phyloP scores from a whole-genome alignment of 1,139 yeast genomes.

The Suhomyces guaymorum region DNA sequence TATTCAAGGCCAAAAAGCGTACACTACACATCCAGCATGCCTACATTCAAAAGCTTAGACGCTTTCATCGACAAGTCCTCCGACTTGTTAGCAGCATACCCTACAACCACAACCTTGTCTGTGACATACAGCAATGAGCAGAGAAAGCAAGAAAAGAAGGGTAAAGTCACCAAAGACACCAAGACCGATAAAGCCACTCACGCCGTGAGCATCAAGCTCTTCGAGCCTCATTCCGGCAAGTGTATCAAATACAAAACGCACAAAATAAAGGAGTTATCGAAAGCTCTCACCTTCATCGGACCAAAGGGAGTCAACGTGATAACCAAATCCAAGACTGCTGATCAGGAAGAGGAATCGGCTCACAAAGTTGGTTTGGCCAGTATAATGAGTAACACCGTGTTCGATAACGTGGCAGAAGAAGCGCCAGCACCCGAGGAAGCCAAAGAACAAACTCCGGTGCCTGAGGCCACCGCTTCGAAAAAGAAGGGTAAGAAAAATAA shows the following conservation, averaged over 20 bases:
- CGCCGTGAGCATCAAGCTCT: constrained; percentile 64
- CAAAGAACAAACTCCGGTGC: constrained; percentile 6
- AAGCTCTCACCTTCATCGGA: constrained; percentile 79
- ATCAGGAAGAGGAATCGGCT: constrained; percentile 14
- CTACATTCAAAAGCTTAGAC: constrained; percentile 26
- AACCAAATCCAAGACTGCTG: constrained; percentile 20
- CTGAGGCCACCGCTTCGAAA: constrained; percentile 11
- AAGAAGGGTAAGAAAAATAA: constrained; percentile 19
- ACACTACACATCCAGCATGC: constrained; percentile 11
- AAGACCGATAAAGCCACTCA: constrained; percentile 28
- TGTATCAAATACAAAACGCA: constrained; percentile 62
- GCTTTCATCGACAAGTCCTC: constrained; percentile 37
- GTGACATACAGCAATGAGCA: constrained; percentile 38
- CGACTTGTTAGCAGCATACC: constrained; percentile 38
- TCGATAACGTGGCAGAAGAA: constrained; percentile 22
- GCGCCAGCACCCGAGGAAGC: constrained; percentile 10
- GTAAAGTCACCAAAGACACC: constrained; percentile 24
- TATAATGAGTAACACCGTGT: constrained; percentile 43
- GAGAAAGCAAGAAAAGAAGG: constrained; percentile 27
- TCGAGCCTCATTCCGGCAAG: constrained; percentile 69
- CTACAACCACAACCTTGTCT: constrained; percentile 39
- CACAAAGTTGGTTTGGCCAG: constrained; percentile 42
- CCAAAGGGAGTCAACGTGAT: constrained; percentile 66
- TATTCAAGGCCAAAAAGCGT: too few species aligned
- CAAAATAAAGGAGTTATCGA: constrained; percentile 75